A percentile compares a stretch with the other conserved stretches of the same genome.
Evolutionary conservation across 1,284 basidiomycete genomes (phyloP).

Genomic region (Cryptococcus wingfieldii): DNA sequence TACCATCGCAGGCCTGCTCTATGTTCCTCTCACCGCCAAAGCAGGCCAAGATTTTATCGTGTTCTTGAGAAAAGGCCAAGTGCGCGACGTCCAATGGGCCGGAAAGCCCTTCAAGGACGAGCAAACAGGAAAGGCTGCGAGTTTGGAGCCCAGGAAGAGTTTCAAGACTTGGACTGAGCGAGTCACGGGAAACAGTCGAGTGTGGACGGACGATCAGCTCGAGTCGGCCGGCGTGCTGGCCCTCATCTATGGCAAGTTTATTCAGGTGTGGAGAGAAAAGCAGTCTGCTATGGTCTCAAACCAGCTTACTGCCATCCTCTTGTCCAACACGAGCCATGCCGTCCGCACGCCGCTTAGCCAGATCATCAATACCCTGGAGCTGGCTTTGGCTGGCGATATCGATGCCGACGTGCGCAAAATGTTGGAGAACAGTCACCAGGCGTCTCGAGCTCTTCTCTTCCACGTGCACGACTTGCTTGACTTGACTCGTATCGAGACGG

Average conservation of each 20-base stretch:
- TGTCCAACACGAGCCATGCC: slow-evolving; percentile 87
- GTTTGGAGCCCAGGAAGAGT: slow-evolving; percentile 68
- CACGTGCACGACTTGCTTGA: slow-evolving; percentile 85
- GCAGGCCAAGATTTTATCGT: slow-evolving; percentile 72
- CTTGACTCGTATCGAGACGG: slow-evolving; percentile 74
- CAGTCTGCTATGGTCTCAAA: slow-evolving; percentile 72
- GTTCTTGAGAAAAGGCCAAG: slow-evolving; percentile 73
- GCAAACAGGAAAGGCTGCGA: slow-evolving; percentile 37
- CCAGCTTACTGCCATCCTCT: slow-evolving; percentile 70
- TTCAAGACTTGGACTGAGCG: slow-evolving; percentile 80
- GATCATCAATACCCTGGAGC: slow-evolving; percentile 69
- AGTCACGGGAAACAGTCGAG: slow-evolving; percentile 65
- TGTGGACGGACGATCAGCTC: slow-evolving; percentile 82
- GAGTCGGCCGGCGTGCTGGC: slow-evolving; percentile 83
- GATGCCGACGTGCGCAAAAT: slow-evolving; percentile 76
- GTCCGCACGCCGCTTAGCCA: slow-evolving; percentile 51
- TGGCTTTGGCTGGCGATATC: slow-evolving; percentile 74
- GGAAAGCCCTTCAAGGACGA: slow-evolving; percentile 65
- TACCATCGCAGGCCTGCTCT: slow-evolving; percentile 71
- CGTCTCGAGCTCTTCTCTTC: slow-evolving; percentile 73
- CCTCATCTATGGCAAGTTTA: slow-evolving; percentile 65
- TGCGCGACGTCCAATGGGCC: slow-evolving; percentile 69
- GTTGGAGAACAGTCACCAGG: slow-evolving; percentile 70
- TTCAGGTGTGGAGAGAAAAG: slow-evolving; percentile 80
- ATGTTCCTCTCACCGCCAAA: slow-evolving; percentile 65